phyloP scores from a whole-genome alignment of 768 basidiomycete species.

The Cyclocybe aegerita region DNA sequence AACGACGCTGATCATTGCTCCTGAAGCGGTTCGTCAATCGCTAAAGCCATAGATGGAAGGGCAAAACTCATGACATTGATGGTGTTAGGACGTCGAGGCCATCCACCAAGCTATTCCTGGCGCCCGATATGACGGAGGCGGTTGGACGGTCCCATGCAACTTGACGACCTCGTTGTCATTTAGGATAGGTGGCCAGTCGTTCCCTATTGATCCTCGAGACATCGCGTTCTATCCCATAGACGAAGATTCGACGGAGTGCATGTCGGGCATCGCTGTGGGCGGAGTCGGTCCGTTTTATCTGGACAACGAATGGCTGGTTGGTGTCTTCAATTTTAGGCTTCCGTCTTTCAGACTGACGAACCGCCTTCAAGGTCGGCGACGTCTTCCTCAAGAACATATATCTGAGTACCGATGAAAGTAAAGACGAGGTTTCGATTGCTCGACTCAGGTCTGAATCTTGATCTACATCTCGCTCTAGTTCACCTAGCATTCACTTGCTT shows the following conservation, averaged over 20 bases:
- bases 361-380: constrained; percentile 30
- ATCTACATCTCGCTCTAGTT: neutral
- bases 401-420: constrained; percentile 35
- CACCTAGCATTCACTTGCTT: too few species aligned
- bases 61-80: too few species aligned
- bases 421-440: constrained; percentile 32
- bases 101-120: constrained; percentile 60
- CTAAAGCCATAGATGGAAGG: too few species aligned
- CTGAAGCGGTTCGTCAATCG: constrained; percentile 5
- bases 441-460: constrained; percentile 17
- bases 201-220: constrained; percentile 61
- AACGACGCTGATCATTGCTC: constrained; percentile 16
- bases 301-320: constrained; percentile 59
- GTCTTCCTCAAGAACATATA: constrained; percentile 44
- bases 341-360: neutral
- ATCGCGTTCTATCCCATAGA: constrained; percentile 53
- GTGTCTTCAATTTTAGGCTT: constrained; percentile 22
- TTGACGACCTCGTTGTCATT: constrained; percentile 52
- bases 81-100: constrained; percentile 46
- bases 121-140: constrained; percentile 45
- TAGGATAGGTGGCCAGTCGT: constrained; percentile 55
- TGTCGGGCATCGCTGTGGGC: constrained; percentile 59
- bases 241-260: constrained; percentile 49
- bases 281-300: constrained; percentile 38
- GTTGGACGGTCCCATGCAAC: constrained; percentile 68